A percentile compares a stretch with the other conserved stretches of the same genome.
These are phyloP conservation scores for Umbilicus rupestris DNA, from an alignment of 164 flowering plant genomes.

Conservation along the genomic window DNA sequence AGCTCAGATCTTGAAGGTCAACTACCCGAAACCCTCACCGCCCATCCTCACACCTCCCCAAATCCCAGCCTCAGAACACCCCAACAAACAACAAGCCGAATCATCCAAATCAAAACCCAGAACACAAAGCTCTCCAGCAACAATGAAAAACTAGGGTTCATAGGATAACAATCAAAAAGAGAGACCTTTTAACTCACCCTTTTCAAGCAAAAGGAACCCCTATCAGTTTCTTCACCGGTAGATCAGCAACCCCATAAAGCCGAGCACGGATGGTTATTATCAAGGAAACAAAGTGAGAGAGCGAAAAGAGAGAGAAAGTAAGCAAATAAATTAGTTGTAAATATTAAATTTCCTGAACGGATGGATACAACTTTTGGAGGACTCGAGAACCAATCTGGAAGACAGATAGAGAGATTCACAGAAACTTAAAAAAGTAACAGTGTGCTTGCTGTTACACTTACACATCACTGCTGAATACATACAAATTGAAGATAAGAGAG, in stretches of 20 bases:
- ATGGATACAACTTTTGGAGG: no score
- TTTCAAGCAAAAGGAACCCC: not conserved
- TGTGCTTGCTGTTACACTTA: no score
- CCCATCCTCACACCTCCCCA: not conserved
- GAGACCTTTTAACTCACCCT: not conserved
- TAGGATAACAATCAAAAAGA: not conserved
- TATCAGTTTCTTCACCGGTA: not conserved
- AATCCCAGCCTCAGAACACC: not conserved
- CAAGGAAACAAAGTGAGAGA: not conserved
- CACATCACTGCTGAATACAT: no score
- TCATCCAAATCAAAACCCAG: not conserved
- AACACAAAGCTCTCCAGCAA: not conserved
- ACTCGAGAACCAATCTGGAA: no score
- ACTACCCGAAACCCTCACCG: not conserved
- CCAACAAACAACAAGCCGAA: no score
- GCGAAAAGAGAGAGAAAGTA: not conserved
- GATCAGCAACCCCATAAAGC: constrained; percentile 8
- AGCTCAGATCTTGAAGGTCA: not conserved
- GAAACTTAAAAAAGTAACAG: no score
- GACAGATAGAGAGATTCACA: no score
- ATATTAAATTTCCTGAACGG: no score
- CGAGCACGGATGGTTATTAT: not conserved
- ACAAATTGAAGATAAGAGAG: no score
- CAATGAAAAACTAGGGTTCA: constrained; percentile 1
- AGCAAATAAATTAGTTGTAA: no score